Evolutionary conservation across 371 early-diverging fungal species (phyloP).

Genomic region (Chytridiales sp.): DNA sequence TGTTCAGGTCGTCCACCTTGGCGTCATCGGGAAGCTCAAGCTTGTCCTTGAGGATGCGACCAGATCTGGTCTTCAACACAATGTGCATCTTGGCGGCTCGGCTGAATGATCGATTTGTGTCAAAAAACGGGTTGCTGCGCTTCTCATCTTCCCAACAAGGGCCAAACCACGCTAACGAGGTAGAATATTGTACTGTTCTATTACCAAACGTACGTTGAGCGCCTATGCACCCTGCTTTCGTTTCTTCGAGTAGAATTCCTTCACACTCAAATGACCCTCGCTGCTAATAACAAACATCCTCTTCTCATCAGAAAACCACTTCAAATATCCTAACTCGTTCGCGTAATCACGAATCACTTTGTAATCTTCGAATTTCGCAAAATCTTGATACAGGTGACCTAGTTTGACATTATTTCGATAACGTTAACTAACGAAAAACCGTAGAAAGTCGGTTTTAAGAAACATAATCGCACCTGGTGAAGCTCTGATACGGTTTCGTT

Average conservation of each 20-base stretch:
- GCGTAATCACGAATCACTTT: constrained; percentile 75
- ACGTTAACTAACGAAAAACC: neutral
- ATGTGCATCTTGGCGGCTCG: too few species aligned
- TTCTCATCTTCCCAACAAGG: too few species aligned
- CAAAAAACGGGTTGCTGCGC: too few species aligned
- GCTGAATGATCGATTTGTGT: too few species aligned
- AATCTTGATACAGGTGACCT: constrained; percentile 82
- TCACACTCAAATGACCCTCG: constrained; percentile 40
- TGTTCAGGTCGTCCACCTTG: constrained; percentile 63
- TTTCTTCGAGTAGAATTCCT: constrained; percentile 20
- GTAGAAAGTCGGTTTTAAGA: too few species aligned
- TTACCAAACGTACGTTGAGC: too few species aligned
- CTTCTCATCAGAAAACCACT: constrained; percentile 59
- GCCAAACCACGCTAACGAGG: too few species aligned
- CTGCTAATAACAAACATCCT: constrained; percentile 33
- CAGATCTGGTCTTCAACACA: too few species aligned
- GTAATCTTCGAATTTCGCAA: constrained; percentile 73
- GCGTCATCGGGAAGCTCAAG: constrained; percentile 45
- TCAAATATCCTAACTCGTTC: constrained; percentile 68
- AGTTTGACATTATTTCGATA: neutral
- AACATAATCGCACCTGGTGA: constrained; percentile 14
- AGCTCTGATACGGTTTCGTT: constrained; percentile 77
- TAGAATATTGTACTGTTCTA: too few species aligned
- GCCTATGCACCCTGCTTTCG: neutral
- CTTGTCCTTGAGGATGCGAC: too few species aligned